Evolutionary conservation across 805 yeast genomes (phyloP), one percentile per base, ranked within the genome.

Genomic region (Kodamaea jinghongensis): DNA sequence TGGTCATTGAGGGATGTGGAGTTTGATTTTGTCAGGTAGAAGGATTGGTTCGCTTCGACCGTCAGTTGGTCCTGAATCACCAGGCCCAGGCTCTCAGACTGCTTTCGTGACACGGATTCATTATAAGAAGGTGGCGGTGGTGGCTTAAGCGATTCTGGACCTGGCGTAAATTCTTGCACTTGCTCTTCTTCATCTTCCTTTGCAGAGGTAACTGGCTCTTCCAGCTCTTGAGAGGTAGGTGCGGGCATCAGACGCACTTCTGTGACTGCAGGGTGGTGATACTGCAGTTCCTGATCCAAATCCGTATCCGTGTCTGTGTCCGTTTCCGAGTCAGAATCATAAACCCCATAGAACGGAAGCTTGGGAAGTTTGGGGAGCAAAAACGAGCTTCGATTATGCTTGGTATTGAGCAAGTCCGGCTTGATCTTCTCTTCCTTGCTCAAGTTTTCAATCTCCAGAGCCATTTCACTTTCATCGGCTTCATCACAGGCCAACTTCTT

Each of bases 341-440:
- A 41, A 12, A 38, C 29, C 13, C 41, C 41, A 20, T 38, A 38
- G 16, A 38, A 38, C 3, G 41, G 41, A n/a, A 38, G 32, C 13
- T 33, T 31, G 15, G 36, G 36, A 17, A 38, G 26, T 3, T 15
- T 32, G 27, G 13, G 26, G 9, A 38, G 33, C 10, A 33, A 14
- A 11, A 12, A 27, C 29, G 12, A n/a, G 23, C 23, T 20, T 8
- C 23, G 5, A 20, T 27, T 27, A 6, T 27, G 6, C 6, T n/a
- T n/a, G 7, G 27, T 20, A 8, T 20, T 20, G 23, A 5, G 8
- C 5, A 20, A 20, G 23, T 6, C 23, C 14, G 29, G 29, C 14
- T 27, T 27, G 13, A 10, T 10, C 23, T 22, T 29, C 17, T 17
- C 3, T 8, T 12, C 17, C 20, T 12, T 6, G n/a, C 9, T 22